Conservation (phyloP, 1,284 basidiomycete species). For the Pyrrhoderma noxium region DNA sequence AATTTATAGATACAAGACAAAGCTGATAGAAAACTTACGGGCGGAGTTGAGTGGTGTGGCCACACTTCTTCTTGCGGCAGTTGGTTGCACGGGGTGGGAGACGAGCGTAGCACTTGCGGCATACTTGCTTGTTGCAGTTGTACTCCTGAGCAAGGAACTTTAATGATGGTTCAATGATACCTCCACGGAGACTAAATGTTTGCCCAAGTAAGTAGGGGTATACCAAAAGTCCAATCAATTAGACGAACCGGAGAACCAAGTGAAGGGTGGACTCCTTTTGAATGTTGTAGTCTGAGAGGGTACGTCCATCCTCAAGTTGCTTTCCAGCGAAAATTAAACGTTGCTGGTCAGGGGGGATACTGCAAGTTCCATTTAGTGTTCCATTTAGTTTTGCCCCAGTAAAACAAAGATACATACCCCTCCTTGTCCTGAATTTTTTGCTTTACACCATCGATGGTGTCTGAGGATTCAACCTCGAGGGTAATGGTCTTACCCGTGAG, state of each 20-base stretch:
- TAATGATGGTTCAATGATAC: slow-evolving; percentile 98
- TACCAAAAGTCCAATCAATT: neutral
- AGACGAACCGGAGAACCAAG: slow-evolving; percentile 81
- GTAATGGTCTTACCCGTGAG: slow-evolving; percentile 98
- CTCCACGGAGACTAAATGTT: slow-evolving; percentile 77
- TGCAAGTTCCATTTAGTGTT: slow-evolving; percentile 23
- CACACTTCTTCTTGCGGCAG: slow-evolving; percentile 91
- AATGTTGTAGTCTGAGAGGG: slow-evolving; percentile 94
- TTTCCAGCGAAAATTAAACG: slow-evolving; percentile 93
- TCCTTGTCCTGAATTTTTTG: slow-evolving; percentile 91
- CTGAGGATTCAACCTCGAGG: slow-evolving; percentile 94
- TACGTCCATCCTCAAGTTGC: slow-evolving; percentile 95
- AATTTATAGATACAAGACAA: slow-evolving; percentile 1
- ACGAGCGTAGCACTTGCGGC: slow-evolving; percentile 99
- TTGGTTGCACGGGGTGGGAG: slow-evolving; percentile 98
- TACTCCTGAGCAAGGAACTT: slow-evolving; percentile 95
- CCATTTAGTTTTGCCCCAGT: slow-evolving; percentile 6
- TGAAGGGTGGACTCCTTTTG: slow-evolving; percentile 99
- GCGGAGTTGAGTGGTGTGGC: slow-evolving; percentile 92
- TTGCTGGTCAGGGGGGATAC: slow-evolving; percentile 91
- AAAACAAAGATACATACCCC: slow-evolving; percentile 43
- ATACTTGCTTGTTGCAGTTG: slow-evolving; percentile 98
- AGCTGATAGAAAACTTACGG: slow-evolving; percentile 53
- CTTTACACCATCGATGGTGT: slow-evolving; percentile 93
- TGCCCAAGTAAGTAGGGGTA: neutral